phyloP scores from a whole-genome alignment of 2,329 filamentous ascomycete species.

The Stagonosporopsis cucurbitacearum region DNA sequence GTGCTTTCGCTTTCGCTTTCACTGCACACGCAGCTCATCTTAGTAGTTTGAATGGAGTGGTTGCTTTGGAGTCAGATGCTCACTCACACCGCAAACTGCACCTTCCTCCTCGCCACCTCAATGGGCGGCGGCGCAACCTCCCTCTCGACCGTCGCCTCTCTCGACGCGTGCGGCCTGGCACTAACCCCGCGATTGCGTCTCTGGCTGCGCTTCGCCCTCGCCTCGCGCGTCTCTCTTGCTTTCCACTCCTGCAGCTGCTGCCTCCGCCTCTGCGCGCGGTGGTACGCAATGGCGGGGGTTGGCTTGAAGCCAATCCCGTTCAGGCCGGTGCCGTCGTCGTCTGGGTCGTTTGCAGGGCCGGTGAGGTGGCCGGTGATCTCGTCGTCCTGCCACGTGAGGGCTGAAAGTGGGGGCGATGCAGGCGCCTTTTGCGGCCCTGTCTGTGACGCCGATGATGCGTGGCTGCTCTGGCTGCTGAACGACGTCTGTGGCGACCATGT shows the following conservation, averaged over 20 bases:
- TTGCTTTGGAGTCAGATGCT: too few relatives aligned
- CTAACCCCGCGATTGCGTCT: conserved; percentile 51
- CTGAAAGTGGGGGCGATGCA: conserved; percentile 41
- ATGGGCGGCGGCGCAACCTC: conserved; percentile 28
- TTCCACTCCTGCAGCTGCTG: conserved; percentile 67
- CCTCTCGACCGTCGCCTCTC: conserved; percentile 39
- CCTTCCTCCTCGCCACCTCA: conserved; percentile 30
- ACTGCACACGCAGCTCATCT: not conserved
- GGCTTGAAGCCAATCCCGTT: conserved; percentile 70
- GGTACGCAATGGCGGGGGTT: conserved; percentile 64
- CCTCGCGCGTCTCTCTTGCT: conserved; percentile 64
- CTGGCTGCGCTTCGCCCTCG: conserved; percentile 63
- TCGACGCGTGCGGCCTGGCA: conserved; percentile 25
- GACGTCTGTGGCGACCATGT: conserved; percentile 12
- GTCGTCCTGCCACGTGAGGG: conserved; percentile 63
- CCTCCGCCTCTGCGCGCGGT: conserved; percentile 61
- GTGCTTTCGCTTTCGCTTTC: not conserved
- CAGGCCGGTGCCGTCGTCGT: conserved; percentile 68
- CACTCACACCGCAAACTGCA: conserved; percentile 43
- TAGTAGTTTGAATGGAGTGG: too few relatives aligned
- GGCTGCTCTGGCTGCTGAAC: conserved; percentile 4
- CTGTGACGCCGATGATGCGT: conserved; percentile 21
- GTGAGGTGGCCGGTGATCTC: conserved; percentile 67
- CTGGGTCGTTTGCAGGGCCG: conserved; percentile 58
- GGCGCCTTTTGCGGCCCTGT: conserved; percentile 34